Evolutionary conservation across 306 rosid species (phyloP), one percentile per base, ranked within the genome.

Genomic region (Rosa rugosa): DNA sequence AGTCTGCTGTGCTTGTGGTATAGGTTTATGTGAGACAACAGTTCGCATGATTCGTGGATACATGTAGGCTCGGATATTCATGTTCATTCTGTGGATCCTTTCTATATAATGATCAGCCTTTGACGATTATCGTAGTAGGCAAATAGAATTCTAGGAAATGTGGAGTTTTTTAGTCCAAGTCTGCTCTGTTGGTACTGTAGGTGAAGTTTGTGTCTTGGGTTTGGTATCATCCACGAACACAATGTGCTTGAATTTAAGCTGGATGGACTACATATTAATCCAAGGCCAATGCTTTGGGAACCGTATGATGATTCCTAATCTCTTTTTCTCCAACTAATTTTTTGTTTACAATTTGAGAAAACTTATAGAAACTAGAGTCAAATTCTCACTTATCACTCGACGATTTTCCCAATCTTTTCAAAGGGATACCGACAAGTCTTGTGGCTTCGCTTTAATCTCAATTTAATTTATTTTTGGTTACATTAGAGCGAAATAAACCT

Each of bases 1-100:
- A 72, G 59, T 50, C 36, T 72, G 67, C 56, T 63, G 11, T 17
- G 5, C 2, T 62, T 12, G 8, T 2, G 68, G 20, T 72, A 11
- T 41, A 57, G n/a, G 4, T 20, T 0, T 94, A 92, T 51, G 79
- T 84, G 41, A 87, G 97, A 75, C 84, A 97, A 76, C 97, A 92
- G 75, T 91, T 86, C 84, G 80, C 93, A 17, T 94, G 93, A 88
- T 76, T 18, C 3, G 2, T 42, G 41, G 13, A 59, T 13, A 25
- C 36, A 54, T 56, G 6, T 22, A 14, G 5, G 77, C 46, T 14
- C 47, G 7, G 45, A 22, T 36, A 59, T 22, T 22, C 23, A 2
- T 36, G n/a, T 51, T 5, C 16, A 71, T 5, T 16, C 6, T 54
- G 22, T 51, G 45, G 45, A 44, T 16, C 27, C 54, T 25, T 11